Base-by-base conservation (phyloP, 2,329 filamentous ascomycete genomes). In the Beauveria sp. region DNA sequence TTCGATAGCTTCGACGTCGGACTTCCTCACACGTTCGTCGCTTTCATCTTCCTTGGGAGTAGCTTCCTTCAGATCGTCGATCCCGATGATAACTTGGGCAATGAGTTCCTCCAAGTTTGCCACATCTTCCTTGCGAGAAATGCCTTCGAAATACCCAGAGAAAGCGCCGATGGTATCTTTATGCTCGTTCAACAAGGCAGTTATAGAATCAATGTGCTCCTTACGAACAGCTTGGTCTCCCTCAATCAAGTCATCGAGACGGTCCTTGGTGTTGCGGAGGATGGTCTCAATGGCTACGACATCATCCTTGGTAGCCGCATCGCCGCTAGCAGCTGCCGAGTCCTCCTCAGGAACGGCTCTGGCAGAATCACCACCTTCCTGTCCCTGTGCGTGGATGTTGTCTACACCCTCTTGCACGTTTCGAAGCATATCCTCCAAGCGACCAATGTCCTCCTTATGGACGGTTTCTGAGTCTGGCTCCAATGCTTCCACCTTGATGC, bases 201-300 rank as follows among this genome's bases (percentile, higher is more conserved):
- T 90, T 3, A 93, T 79, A 1, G 82, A 78, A 64, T 88, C 84
- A 28, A 88, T 73, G 58, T 88, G 84, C 40, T 87, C 84, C 67
- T 86, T 87, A 60, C 81, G 80, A 10, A 92, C 85, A 2, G 85
- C 78, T 61, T 89, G 85, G 40, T 92, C 88, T 3, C 85, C 82
- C 55, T 92, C 84, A 55, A 96, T 83, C 22, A 85, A 72, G 62
- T 96, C 92, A 62, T 97, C 93, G 10, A 97, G 78, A 52, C 90
- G 90, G 5, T 88, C 86, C 71, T 97, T 97, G 37, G 92, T 92
- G 71, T 96, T 96, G 47, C 89, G 86, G 14, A 97, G 80, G 54
- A 97, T 86, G 0, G 89, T 96, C 73, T 97, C 93, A 62, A 97
- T 92, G 12, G 91, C 91, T 63, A 93, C 86, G 0, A 92, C 90